phyloP scores from a whole-genome alignment of 2,329 filamentous ascomycete genomes.

The Davidsoniella australis region DNA sequence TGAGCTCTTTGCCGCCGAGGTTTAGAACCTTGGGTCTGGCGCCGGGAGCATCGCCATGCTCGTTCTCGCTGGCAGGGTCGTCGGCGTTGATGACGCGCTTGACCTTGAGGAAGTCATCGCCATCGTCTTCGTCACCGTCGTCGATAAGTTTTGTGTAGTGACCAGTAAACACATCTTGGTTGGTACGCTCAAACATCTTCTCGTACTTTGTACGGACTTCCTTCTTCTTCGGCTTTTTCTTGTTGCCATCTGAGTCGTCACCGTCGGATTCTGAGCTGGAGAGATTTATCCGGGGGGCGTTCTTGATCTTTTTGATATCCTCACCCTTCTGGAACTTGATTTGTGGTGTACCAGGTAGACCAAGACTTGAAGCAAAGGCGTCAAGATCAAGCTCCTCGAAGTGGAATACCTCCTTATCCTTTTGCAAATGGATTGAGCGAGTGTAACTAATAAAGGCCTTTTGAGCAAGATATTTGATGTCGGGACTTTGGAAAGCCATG shows the following conservation, averaged over 20 bases:
- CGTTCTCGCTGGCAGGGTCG: constrained; percentile 37
- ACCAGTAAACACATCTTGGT: constrained; percentile 86
- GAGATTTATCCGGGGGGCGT: constrained; percentile 53
- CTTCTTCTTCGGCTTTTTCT: constrained; percentile 43
- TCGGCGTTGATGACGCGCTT: constrained; percentile 71
- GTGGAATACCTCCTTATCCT: constrained; percentile 82
- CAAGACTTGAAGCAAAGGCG: constrained; percentile 68
- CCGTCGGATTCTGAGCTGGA: constrained; percentile 40
- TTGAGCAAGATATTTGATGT: constrained; percentile 86
- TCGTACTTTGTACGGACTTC: constrained; percentile 88
- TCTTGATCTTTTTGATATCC: constrained; percentile 74
- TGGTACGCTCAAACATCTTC: constrained; percentile 92
- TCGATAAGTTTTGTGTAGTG: constrained; percentile 81
- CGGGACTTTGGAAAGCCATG: constrained; percentile 88
- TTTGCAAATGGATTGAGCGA: constrained; percentile 70
- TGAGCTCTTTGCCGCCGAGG: constrained; percentile 52
- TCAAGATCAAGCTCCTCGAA: constrained; percentile 71
- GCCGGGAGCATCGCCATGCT: constrained; percentile 24
- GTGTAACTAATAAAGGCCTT: constrained; percentile 91
- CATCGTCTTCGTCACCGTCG: constrained; percentile 38
- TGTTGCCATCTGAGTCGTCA: constrained; percentile 29
- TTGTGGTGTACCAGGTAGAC: constrained; percentile 76
- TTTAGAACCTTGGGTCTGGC: constrained; percentile 42
- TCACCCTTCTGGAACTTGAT: constrained; percentile 90
- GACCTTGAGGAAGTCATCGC: constrained; percentile 70